Conservation (phyloP, 169 alveolate genomes). For the Plasmodium yoelii region DNA sequence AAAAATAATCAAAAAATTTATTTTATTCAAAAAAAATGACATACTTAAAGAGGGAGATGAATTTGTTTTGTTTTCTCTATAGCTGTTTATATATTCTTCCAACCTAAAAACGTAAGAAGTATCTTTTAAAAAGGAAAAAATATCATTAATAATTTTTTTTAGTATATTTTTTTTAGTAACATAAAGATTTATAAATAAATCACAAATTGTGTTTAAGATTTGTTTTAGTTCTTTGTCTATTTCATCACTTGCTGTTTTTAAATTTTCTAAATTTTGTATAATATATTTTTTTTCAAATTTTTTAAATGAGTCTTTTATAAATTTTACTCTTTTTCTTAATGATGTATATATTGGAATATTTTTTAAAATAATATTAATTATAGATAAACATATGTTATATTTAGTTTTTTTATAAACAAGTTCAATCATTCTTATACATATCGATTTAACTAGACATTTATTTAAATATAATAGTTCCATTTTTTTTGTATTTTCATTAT, state of each 20-base stretch:
- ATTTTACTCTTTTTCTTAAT: constrained; percentile 35
- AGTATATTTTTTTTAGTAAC: constrained; percentile 32
- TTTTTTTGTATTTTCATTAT: neutral
- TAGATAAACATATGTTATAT: constrained; percentile 47
- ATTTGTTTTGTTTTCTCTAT: neutral
- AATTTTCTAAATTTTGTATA: constrained; percentile 21
- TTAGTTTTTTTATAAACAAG: constrained; percentile 44
- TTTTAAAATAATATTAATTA: constrained; percentile 52
- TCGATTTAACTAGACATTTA: constrained; percentile 36
- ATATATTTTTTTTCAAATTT: constrained; percentile 48
- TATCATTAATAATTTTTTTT: constrained; percentile 45
- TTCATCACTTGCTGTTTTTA: constrained; percentile 49
- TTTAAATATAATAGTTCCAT: constrained; percentile 27
- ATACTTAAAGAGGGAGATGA: constrained; percentile 3
- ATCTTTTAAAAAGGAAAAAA: constrained; percentile 24
- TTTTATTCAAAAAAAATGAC: constrained; percentile 6
- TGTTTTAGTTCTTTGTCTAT: constrained; percentile 63
- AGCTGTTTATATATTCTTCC: constrained; percentile 25
- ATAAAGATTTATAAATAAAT: constrained; percentile 49
- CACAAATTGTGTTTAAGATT: constrained; percentile 47
- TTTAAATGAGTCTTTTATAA: constrained; percentile 35
- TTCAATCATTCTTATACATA: constrained; percentile 43
- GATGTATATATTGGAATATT: constrained; percentile 47
- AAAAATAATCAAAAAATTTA: constrained; percentile 12
- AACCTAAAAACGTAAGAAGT: constrained; percentile 35